Evolutionary conservation across 2,329 filamentous ascomycete species (phyloP).

Genomic region (Pezicula neosporulosa): DNA sequence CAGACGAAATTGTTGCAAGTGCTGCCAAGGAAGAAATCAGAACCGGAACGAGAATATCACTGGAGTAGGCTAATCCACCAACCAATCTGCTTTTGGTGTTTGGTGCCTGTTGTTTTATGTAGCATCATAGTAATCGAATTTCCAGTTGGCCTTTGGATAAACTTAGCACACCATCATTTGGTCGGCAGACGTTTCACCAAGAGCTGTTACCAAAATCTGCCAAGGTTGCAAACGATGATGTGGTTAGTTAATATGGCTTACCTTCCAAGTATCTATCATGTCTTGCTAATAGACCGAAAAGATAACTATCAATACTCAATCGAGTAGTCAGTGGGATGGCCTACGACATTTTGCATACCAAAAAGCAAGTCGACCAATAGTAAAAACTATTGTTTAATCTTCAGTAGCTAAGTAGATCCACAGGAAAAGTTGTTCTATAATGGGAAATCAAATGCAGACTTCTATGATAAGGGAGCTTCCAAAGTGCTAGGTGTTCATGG

Average conservation of each 20-base stretch:
- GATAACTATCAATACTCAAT: conserved; percentile 36
- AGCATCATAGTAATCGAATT: too few species aligned
- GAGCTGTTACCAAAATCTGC: background rate
- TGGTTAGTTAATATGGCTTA: background rate
- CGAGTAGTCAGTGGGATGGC: conserved; percentile 38
- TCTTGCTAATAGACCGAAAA: background rate
- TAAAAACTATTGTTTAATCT: too few species aligned
- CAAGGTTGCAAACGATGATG: background rate
- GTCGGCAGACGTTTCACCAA: background rate
- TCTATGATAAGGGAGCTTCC: background rate
- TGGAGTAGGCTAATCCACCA: background rate
- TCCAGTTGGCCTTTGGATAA: background rate
- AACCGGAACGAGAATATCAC: background rate
- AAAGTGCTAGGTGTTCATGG: background rate
- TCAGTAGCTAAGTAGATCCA: too few species aligned
- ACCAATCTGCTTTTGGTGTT: too few species aligned
- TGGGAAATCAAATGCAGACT: conserved; percentile 11
- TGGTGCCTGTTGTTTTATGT: too few species aligned
- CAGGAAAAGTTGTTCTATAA: conserved; percentile 22
- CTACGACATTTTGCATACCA: conserved; percentile 31
- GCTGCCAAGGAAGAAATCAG: background rate
- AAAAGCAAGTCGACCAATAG: background rate
- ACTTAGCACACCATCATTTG: background rate
- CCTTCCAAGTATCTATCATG: background rate
- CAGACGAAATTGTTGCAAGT: background rate